These are phyloP conservation scores for Crithidia bombi DNA, from an alignment of 208 protist genomes.

Conservation along the genomic window DNA sequence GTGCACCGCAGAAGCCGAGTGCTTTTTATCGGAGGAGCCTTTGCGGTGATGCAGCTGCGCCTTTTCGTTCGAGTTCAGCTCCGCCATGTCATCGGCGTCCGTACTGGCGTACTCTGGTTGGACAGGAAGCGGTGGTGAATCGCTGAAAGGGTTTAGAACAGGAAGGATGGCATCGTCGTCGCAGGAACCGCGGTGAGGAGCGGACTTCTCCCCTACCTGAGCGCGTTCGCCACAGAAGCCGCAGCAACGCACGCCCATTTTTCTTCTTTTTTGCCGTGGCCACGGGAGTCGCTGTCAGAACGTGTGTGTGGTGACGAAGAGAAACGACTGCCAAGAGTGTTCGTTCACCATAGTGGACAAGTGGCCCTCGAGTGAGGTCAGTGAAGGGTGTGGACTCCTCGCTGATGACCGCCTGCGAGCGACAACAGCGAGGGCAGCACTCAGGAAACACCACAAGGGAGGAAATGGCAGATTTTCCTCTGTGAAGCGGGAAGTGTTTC, in stretches of 20 bases:
- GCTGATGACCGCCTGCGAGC: too few relatives aligned
- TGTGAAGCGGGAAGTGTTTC: too few relatives aligned
- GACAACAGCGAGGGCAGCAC: too few relatives aligned
- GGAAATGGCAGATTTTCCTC: too few relatives aligned
- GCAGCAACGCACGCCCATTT: slow-evolving; percentile 10
- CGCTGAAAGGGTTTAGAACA: neutral
- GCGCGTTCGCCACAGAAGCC: slow-evolving; percentile 1
- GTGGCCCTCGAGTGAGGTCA: too few relatives aligned
- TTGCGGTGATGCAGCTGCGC: neutral
- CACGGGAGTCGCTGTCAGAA: neutral
- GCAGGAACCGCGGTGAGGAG: neutral
- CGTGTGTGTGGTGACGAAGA: neutral
- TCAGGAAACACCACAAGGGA: too few relatives aligned
- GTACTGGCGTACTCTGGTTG: neutral
- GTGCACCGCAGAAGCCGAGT: neutral
- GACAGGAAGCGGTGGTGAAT: neutral
- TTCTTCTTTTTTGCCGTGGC: neutral
- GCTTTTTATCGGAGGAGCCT: neutral
- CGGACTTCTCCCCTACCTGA: neutral
- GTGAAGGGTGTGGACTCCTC: too few relatives aligned
- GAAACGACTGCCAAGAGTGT: neutral
- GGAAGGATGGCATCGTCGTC: neutral
- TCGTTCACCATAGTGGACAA: too few relatives aligned
- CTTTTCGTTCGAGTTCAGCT: neutral
- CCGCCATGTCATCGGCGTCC: neutral